A percentile compares a stretch with the other conserved stretches of the same genome.
phyloP scores from a whole-genome alignment of 2,329 filamentous ascomycete genomes.

The Hirsutella thompsonii region DNA sequence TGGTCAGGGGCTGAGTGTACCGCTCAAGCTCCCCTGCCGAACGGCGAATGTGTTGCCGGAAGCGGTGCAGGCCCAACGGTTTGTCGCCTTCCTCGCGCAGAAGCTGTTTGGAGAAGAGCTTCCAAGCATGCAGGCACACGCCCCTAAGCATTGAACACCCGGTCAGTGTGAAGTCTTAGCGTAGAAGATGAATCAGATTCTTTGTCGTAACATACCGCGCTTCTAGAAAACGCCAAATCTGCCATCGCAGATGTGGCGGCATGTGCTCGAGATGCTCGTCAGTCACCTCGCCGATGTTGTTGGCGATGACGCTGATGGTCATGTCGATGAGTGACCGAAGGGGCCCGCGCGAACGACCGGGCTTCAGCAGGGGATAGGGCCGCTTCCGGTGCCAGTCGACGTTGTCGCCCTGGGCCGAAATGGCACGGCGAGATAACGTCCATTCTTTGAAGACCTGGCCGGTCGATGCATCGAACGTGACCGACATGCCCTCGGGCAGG shows the following conservation, averaged over 20 bases:
- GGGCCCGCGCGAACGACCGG: conserved; percentile 17
- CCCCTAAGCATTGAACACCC: no score
- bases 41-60: conserved; percentile 24
- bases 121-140: conserved; percentile 26
- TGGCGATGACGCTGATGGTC: conserved; percentile 21
- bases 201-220: conserved; percentile 20
- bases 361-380: conserved; percentile 14
- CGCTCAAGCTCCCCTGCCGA: conserved; percentile 18
- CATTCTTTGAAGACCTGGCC: conserved; percentile 26
- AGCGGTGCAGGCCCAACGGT: conserved; percentile 23
- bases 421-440: conserved; percentile 15
- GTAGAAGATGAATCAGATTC: background rate
- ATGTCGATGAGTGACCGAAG: conserved; percentile 25
- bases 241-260: conserved; percentile 21
- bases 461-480: conserved; percentile 19
- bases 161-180: no score
- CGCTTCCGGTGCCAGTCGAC: conserved; percentile 22
- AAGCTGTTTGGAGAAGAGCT: conserved; percentile 21
- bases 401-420: conserved; percentile 10
- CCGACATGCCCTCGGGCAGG: background rate
- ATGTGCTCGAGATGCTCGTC: conserved; percentile 19
- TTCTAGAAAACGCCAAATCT: conserved; percentile 26
- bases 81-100: conserved; percentile 19
- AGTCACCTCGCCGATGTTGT: conserved; percentile 22
- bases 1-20: conserved; percentile 25